Percentiles rank a stretch among this genome's conserved stretches.
These are phyloP conservation scores for Spencermartinsiella europaea DNA, from an alignment of 805 yeast species.

Conservation along the genomic window DNA sequence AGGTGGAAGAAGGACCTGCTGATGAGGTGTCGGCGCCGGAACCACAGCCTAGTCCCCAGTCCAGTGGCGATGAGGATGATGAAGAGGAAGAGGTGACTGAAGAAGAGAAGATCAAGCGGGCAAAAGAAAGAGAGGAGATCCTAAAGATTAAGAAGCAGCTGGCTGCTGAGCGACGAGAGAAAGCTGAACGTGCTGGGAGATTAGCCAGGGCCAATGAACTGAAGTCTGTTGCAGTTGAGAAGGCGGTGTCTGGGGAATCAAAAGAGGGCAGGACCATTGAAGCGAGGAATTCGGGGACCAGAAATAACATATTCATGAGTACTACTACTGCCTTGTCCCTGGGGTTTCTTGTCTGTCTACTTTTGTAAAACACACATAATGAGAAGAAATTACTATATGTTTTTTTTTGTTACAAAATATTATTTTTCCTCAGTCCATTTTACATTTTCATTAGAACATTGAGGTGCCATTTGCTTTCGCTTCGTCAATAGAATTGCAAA, in stretches of 20 bases:
- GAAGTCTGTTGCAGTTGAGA: constrained; percentile 1
- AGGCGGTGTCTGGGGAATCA: no score
- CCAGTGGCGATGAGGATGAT: no score
- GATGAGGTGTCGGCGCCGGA: background rate
- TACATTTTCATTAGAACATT: no score
- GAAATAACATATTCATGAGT: no score
- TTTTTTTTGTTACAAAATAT: background rate
- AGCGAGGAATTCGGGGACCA: no score
- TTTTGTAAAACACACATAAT: background rate
- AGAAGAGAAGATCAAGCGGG: background rate
- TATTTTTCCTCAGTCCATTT: no score
- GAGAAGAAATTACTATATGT: constrained; percentile 3
- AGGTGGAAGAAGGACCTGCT: no score
- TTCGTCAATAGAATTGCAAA: constrained; percentile 88
- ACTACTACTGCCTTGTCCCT: no score
- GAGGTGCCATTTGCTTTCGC: constrained; percentile 5
- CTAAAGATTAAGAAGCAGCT: background rate
- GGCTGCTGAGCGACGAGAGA: constrained; percentile 1
- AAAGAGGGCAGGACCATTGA: no score
- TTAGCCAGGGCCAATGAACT: background rate
- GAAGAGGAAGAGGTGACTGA: background rate
- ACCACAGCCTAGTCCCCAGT: background rate
- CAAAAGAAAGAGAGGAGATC: background rate
- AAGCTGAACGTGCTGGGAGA: background rate
- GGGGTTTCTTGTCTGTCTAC: no score